Conservation (phyloP, 257 asterid species). For the Rhazya stricta region DNA sequence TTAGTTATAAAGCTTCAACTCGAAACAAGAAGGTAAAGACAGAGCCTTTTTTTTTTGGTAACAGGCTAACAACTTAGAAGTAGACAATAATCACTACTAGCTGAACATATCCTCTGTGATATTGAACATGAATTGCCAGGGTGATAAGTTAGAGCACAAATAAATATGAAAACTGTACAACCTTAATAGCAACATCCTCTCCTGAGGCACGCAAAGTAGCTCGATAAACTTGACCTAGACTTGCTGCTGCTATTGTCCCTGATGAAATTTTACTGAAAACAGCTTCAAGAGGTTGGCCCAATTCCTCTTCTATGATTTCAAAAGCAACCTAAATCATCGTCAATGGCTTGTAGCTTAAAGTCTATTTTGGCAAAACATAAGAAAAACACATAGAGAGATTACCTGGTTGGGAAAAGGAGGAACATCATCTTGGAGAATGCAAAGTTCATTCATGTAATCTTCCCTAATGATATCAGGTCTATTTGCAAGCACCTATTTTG, state of each 20-base stretch:
- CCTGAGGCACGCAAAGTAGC: constrained; percentile 91
- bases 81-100: not conserved
- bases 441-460: constrained; percentile 98
- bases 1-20: not conserved
- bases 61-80: not conserved
- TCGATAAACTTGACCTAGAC: constrained; percentile 99
- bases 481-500: constrained; percentile 87
- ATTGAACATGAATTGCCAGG: not conserved
- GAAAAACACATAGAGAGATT: constrained; percentile 26
- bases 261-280: constrained; percentile 93
- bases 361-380: constrained; percentile 17
- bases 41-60: not conserved
- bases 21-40: not conserved
- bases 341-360: constrained; percentile 39
- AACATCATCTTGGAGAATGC: constrained; percentile 99
- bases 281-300: constrained; percentile 97
- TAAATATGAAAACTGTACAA: constrained; percentile 17
- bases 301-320: constrained; percentile 92
- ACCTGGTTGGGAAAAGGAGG: constrained; percentile 98
- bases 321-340: constrained; percentile 91
- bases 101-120: not conserved
- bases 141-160: not conserved
- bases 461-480: constrained; percentile 99
- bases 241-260: constrained; percentile 95
- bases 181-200: constrained; percentile 99